Conservation (phyloP, 202 grass and related monocot genomes). For the Schoenoplectus triqueter region DNA sequence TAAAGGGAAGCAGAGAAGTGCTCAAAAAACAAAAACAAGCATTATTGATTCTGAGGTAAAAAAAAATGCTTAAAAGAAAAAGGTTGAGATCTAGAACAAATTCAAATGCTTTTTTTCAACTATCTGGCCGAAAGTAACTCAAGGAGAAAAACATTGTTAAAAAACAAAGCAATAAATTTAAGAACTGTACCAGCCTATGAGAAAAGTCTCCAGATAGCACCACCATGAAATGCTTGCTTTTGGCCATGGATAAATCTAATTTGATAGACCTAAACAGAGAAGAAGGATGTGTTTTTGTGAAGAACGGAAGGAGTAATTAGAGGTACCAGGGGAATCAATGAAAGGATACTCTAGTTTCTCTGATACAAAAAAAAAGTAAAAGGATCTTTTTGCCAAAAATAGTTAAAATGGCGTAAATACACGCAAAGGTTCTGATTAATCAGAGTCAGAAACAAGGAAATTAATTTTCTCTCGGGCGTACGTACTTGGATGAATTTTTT, state of each 20-base stretch:
- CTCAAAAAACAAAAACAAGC: background rate
- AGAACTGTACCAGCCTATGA: slow-evolving; percentile 2
- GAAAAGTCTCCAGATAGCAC: background rate
- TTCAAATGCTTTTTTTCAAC: background rate
- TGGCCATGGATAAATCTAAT: background rate
- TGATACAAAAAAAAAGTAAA: background rate
- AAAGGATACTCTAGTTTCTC: background rate
- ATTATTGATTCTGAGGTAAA: background rate
- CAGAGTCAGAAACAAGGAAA: slow-evolving; percentile 10
- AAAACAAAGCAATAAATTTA: background rate
- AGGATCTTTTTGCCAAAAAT: background rate
- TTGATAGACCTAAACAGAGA: background rate
- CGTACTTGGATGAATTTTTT: too few species aligned
- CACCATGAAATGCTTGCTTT: slow-evolving; percentile 1
- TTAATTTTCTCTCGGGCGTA: background rate
- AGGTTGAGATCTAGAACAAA: background rate
- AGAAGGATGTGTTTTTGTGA: background rate
- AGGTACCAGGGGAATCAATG: background rate
- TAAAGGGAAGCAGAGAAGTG: background rate
- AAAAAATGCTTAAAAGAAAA: background rate
- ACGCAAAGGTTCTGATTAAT: background rate
- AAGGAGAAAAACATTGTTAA: background rate
- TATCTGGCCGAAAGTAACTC: background rate
- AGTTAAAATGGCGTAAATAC: background rate
- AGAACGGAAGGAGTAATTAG: too few species aligned